Conservation (phyloP, 352 stramenopile species). For the Globisporangium parvum region DNA sequence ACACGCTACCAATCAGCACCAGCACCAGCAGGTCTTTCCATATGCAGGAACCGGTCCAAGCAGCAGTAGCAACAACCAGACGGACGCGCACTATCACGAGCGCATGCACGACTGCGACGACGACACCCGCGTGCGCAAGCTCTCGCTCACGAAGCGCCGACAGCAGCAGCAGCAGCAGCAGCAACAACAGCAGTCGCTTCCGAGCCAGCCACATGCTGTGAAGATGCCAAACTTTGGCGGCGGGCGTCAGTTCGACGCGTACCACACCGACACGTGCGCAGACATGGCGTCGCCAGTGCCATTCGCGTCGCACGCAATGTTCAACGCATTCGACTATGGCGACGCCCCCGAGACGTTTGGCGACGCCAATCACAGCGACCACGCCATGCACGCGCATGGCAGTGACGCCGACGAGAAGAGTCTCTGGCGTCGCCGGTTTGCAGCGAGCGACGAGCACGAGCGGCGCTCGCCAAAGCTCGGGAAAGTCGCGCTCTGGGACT, state of each 20-base stretch:
- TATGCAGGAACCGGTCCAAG: background rate
- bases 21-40: conserved; percentile 14
- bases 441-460: conserved; percentile 2
- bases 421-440: conserved; percentile 35
- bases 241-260: conserved; percentile 14
- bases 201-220: background rate
- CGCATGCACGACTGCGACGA: conserved; percentile 17
- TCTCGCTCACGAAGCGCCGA: conserved; percentile 23
- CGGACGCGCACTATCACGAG: conserved; percentile 12
- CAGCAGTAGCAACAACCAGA: conserved; percentile 12
- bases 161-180: background rate
- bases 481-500: conserved; percentile 34
- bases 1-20: conserved; percentile 2
- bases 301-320: conserved; percentile 8
- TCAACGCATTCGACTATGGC: conserved; percentile 48
- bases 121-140: conserved; percentile 33
- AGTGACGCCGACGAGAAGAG: conserved; percentile 8
- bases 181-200: background rate
- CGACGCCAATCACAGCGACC: conserved; percentile 1
- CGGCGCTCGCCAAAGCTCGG: conserved; percentile 29
- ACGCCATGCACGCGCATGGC: conserved; percentile 5
- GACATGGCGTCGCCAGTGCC: conserved; percentile 18
- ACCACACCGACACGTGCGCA: conserved; percentile 13
- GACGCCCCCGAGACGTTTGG: conserved; percentile 33
- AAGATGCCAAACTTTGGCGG: conserved; percentile 8